These are phyloP conservation scores for Hymenoscyphus linearis DNA, from an alignment of 2,329 filamentous ascomycete genomes.

Conservation along the genomic window DNA sequence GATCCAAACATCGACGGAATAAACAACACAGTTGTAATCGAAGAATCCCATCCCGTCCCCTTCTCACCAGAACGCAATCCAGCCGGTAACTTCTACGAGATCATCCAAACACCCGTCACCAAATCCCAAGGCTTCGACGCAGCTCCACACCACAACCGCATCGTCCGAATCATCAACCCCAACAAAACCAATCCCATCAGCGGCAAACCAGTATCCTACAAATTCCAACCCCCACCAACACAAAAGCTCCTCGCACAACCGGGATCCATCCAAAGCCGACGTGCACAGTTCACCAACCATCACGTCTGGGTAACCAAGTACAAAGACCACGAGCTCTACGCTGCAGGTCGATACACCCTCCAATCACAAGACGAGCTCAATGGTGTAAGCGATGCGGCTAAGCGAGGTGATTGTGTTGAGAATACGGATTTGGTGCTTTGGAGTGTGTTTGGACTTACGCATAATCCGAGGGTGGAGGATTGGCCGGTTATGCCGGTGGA, in stretches of 20 bases:
- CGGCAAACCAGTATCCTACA: conserved; percentile 78
- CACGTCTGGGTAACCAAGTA: conserved; percentile 86
- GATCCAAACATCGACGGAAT: conserved; percentile 53
- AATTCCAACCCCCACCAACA: conserved; percentile 79
- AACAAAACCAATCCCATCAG: conserved; percentile 75
- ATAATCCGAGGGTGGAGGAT: conserved; percentile 85
- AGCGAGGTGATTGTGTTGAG: conserved; percentile 80
- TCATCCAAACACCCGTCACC: conserved; percentile 39
- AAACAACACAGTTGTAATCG: conserved; percentile 47
- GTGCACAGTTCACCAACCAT: conserved; percentile 81
- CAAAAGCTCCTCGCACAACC: conserved; percentile 75
- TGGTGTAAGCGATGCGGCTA: conserved; percentile 59
- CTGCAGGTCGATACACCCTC: conserved; percentile 32
- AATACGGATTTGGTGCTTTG: conserved; percentile 84
- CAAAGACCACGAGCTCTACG: conserved; percentile 43
- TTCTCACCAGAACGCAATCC: conserved; percentile 43
- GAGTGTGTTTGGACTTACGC: conserved; percentile 87
- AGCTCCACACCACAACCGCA: conserved; percentile 48
- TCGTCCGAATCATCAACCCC: conserved; percentile 85
- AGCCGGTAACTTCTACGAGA: conserved; percentile 46
- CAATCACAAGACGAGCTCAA: conserved; percentile 28
- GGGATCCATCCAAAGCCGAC: conserved; percentile 80
- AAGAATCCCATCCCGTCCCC: conserved; percentile 47
- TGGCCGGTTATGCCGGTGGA: conserved; percentile 84
- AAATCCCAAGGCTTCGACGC: conserved; percentile 40